These are phyloP conservation scores for Arthroderma sp. DNA, from an alignment of 2,329 filamentous ascomycete genomes.

Conservation along the genomic window DNA sequence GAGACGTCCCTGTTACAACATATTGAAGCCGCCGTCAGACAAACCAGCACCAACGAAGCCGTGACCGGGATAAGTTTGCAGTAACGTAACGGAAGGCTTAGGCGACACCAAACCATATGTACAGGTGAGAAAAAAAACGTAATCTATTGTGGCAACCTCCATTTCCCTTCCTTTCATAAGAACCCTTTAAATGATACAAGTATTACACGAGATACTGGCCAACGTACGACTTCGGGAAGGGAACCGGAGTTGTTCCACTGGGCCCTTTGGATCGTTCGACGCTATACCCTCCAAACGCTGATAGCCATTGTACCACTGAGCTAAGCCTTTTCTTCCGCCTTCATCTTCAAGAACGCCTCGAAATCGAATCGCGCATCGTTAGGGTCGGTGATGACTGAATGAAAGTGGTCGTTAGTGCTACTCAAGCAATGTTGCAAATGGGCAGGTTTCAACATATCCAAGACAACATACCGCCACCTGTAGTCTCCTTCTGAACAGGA, in stretches of 20 bases:
- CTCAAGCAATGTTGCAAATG: background rate
- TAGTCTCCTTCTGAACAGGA: conserved; percentile 26
- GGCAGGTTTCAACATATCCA: background rate
- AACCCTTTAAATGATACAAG: conserved; percentile 27
- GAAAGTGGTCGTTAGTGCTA: background rate
- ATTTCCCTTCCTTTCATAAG: conserved; percentile 25
- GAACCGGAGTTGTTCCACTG: no score
- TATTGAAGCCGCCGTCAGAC: no score
- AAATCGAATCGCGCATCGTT: conserved; percentile 86
- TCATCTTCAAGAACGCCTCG: conserved; percentile 63
- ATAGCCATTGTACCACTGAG: no score
- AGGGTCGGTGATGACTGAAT: conserved; percentile 57
- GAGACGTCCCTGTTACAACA: no score
- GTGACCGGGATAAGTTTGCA: no score
- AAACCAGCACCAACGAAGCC: no score
- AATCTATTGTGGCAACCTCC: conserved; percentile 26
- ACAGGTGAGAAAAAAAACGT: conserved; percentile 20
- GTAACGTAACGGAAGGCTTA: no score
- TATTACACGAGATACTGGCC: conserved; percentile 9
- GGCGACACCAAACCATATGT: no score
- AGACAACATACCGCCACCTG: conserved; percentile 17
- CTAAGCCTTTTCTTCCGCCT: conserved; percentile 33
- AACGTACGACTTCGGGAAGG: no score
- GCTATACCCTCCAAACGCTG: no score
- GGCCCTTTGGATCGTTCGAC: background rate